Base-by-base conservation (phyloP, 2,329 filamentous ascomycete species). In the Arthrobotrys musiformis region DNA sequence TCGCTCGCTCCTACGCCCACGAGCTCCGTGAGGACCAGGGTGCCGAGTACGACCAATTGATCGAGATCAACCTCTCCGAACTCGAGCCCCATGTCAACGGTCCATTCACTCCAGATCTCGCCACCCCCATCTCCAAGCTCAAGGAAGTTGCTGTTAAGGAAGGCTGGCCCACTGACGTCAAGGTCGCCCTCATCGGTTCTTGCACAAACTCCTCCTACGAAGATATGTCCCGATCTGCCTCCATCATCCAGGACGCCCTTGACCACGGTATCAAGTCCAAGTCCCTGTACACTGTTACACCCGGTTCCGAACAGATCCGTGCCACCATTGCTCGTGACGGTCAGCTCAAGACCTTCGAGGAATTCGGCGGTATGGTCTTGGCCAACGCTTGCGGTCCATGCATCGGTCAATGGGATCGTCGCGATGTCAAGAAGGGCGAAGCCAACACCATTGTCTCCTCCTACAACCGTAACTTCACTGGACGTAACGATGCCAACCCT, bases 401-500 rank as follows among this genome's bases (percentile, higher is more conserved):
- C 86, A 94, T 96, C 84, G 93, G 93, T 79, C 94, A 98, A 86
- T 98, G 95, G 95, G 93, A 97, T 83, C 92, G 95, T 81, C 88
- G 87, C 80, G 94, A 98, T 81, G 93, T 97, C 70, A 92, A 94
- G 89, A 97, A 98, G 90, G 94, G 94, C 80, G 90, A 92, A 82
- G 87, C 93, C 82, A 99, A 99, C 90, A 96, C 93, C 5, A 99
- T 99, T 84, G 88, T 99, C 84, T 97, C 94, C 54, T 98, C 95
- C 28, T 99, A 97, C 91, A 99, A 99, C 91, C 93, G 95, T 86
- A 98, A 99, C 90, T 98, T 99, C 88, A 98, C 94, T 78, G 94
- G 94, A 80, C 93, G 95, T 84, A 98, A 98, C 85, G 94, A 97
- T 81, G 93, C 92, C 81, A 98, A 97, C 88, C 93, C 93, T 44